A percentile compares a stretch with the other conserved stretches of the same genome.
Evolutionary conservation across 805 yeast genomes (phyloP).

Genomic region (Hanseniaspora valbyensis): DNA sequence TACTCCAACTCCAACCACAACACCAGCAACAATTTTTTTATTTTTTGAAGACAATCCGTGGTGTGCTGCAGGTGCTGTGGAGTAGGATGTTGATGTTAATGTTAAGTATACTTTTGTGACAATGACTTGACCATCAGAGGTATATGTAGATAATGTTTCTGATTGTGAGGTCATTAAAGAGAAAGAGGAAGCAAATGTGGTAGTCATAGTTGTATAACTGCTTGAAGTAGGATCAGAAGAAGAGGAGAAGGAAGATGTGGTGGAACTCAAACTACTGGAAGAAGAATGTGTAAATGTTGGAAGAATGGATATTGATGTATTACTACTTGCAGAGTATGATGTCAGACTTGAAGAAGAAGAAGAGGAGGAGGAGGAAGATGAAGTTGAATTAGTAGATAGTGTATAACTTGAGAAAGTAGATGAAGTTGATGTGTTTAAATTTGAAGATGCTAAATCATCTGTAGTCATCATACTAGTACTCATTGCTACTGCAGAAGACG

Average conservation of each 20-base stretch:
- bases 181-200: slow-evolving; percentile 21
- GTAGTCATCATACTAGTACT: too few species aligned
- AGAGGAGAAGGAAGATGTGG: slow-evolving; percentile 19
- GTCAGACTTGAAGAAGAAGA: slow-evolving; percentile 1
- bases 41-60: slow-evolving; percentile 39
- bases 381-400: neutral
- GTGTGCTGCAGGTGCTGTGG: slow-evolving; percentile 21
- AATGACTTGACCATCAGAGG: slow-evolving; percentile 29
- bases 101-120: slow-evolving; percentile 28
- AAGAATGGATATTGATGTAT: slow-evolving; percentile 16
- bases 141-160: slow-evolving; percentile 18
- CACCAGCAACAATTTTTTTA: slow-evolving; percentile 51
- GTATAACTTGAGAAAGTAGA: neutral
- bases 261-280: slow-evolving; percentile 18
- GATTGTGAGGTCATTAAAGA: slow-evolving; percentile 2
- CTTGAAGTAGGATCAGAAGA: too few species aligned
- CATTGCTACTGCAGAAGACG: too few species aligned
- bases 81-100: slow-evolving; percentile 24
- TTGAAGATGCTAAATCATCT: too few species aligned
- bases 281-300: slow-evolving; percentile 18
- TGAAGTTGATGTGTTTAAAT: too few species aligned
- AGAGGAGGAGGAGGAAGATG: slow-evolving; percentile 14
- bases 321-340: slow-evolving; percentile 10
- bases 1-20: slow-evolving; percentile 61
- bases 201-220: slow-evolving; percentile 14